Percentiles rank a stretch among this genome's conserved stretches.
phyloP scores from a whole-genome alignment of 768 basidiomycete genomes.

The Russula griseocarnosa region DNA sequence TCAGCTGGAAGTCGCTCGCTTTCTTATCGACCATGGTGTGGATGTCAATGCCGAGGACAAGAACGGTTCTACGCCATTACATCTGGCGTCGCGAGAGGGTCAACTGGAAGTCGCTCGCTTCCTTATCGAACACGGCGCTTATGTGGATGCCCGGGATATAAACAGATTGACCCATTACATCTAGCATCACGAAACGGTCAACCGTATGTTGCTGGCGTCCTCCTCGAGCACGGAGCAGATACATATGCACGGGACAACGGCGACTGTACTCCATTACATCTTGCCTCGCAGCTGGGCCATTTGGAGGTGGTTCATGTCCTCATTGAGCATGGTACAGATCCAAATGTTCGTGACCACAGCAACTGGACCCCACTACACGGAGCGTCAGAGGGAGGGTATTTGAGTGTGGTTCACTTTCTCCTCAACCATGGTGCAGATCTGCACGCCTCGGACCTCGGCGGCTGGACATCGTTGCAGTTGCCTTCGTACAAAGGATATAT shows the following conservation, averaged over 20 bases:
- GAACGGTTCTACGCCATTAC: too few species aligned
- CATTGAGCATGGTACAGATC: not conserved
- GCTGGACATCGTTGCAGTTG: not conserved
- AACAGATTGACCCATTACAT: not conserved
- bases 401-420: not conserved
- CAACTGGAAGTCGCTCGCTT: too few species aligned
- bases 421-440: not conserved
- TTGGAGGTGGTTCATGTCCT: not conserved
- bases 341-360: not conserved
- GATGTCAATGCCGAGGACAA: too few species aligned
- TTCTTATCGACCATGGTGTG: too few species aligned
- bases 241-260: not conserved
- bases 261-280: not conserved
- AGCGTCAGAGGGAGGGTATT: not conserved
- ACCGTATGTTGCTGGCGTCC: not conserved
- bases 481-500: not conserved
- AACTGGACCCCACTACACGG: not conserved
- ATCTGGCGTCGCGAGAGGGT: too few species aligned
- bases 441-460: not conserved
- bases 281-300: not conserved
- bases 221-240: not conserved
- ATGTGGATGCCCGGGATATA: not conserved
- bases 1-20: too few species aligned
- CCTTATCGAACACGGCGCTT: too few species aligned
- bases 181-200: not conserved